phyloP scores from a whole-genome alignment of 2,329 filamentous ascomycete species.

The Botryotinia narcissicola region DNA sequence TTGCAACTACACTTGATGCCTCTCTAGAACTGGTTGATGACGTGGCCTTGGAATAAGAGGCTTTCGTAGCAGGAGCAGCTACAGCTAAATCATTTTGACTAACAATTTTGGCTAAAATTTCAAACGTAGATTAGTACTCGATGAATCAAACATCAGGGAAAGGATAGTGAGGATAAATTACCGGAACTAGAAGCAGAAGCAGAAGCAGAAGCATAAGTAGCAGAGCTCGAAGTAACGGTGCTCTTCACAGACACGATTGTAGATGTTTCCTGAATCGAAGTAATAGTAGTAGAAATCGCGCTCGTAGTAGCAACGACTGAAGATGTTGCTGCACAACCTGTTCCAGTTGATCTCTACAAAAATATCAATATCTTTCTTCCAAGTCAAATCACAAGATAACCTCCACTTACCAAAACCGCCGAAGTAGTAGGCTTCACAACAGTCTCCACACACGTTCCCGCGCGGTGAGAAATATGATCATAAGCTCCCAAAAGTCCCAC shows the following conservation, averaged over 20 bases:
- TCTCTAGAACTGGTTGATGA: not conserved
- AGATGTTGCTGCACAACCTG: not conserved
- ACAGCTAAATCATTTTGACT: not conserved
- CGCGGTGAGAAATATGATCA: constrained; percentile 18
- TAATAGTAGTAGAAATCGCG: not conserved
- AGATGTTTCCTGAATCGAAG: not conserved
- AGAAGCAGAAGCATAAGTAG: not conserved
- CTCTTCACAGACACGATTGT: not conserved
- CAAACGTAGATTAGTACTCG: not conserved
- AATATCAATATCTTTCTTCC: not conserved
- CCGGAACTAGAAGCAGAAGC: not conserved
- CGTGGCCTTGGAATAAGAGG: not conserved
- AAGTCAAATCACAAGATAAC: not conserved
- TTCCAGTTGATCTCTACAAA: constrained; percentile 17
- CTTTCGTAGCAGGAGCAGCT: not conserved
- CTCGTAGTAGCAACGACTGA: not conserved
- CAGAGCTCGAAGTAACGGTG: not conserved
- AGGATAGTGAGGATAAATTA: not conserved
- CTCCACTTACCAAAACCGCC: constrained; percentile 17
- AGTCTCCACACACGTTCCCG: constrained; percentile 23
- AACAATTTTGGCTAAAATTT: not conserved
- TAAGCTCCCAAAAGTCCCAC: constrained; percentile 21
- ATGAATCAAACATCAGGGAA: not conserved
- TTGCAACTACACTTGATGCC: not conserved
- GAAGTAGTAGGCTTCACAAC: constrained; percentile 14